These are phyloP conservation scores for Aureobasidium zeae DNA, from an alignment of 2,329 filamentous ascomycete species.

Conservation along the genomic window DNA sequence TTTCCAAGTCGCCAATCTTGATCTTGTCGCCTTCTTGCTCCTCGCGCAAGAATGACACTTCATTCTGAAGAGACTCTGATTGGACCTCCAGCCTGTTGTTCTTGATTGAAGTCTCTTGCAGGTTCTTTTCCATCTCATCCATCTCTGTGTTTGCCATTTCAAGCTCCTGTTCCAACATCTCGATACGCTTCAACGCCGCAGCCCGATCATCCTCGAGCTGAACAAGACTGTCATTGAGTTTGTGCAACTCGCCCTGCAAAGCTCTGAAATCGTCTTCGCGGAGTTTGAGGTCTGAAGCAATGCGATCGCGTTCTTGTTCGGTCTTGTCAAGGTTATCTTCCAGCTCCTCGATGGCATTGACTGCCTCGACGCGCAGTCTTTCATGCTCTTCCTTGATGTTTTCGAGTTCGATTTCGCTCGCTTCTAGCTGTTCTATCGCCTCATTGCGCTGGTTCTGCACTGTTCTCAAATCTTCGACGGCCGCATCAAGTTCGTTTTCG, in stretches of 20 bases:
- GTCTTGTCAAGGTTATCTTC: constrained; percentile 48
- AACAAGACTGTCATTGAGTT: constrained; percentile 77
- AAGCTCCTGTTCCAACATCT: constrained; percentile 74
- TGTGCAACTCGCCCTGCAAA: constrained; percentile 89
- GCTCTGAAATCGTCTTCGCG: constrained; percentile 80
- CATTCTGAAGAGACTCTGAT: constrained; percentile 81
- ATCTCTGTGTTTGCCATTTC: constrained; percentile 78
- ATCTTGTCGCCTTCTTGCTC: constrained; percentile 98
- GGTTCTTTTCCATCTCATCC: constrained; percentile 72
- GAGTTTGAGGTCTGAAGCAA: constrained; percentile 64
- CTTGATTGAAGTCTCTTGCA: constrained; percentile 79
- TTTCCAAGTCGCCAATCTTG: constrained; percentile 88
- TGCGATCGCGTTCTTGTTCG: constrained; percentile 57
- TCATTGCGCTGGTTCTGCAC: constrained; percentile 82
- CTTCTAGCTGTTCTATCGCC: constrained; percentile 62
- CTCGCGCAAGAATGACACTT: constrained; percentile 90
- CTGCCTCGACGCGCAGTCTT: constrained; percentile 47
- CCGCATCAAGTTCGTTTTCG: constrained; percentile 71
- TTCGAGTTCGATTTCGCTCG: constrained; percentile 48
- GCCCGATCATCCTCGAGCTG: constrained; percentile 84
- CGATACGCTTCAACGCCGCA: constrained; percentile 66
- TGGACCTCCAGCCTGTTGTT: constrained; percentile 80
- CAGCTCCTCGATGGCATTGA: constrained; percentile 48
- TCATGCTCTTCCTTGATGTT: constrained; percentile 45
- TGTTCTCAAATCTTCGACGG: constrained; percentile 68